Evolutionary conservation across 208 protist species (phyloP), one percentile per base, ranked within the genome.

Genomic region (Lotmaria passim): DNA sequence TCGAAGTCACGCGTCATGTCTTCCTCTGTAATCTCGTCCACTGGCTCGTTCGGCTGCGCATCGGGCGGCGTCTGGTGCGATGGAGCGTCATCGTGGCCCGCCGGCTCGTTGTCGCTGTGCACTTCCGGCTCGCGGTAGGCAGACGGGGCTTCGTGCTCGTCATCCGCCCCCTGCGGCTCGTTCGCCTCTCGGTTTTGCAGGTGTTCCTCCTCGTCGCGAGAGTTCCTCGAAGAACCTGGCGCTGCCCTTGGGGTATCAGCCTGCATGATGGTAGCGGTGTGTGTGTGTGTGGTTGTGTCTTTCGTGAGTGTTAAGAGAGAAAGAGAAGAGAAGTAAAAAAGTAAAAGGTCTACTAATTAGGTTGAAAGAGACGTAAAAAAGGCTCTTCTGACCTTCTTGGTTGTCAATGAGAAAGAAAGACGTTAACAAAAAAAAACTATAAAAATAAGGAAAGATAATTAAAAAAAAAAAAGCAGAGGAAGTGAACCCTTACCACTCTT

Each of bases 1-100:
- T 73, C 69, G n/a, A 75, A 68, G 33, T 75, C 70, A 31, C 60
- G 70, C n/a, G 12, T 52, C 34, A 76, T 50, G 36, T 77, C 66
- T n/a, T 69, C 61, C 39, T 77, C 70, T 0, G 66, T 78, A 19
- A 71, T 56, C 39, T 69, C 61, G 31, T 69, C 69, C 10, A 19
- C 36, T 19, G 23, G 36, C 24, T 74, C 17, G 34, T 69, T 74
- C 0, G 39, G 15, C 38, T 43, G 67, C 7, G 34, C 44, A 3
- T 17, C 48, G 21, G 17, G 38, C 28, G 47, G 14, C n/a, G 51
- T 33, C 3, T 34, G 26, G 23, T 21, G 55, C 23, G 19, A 1
- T 14, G 38, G 11, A 41, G 50, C n/a, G 46, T 51, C 34, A 5
- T 28, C 7, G 38, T 36, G 17, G 0, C 15, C 43, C 6, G 19